phyloP scores from a whole-genome alignment of 2,329 filamentous ascomycete genomes.

The Pseudocercospora fuligena region DNA sequence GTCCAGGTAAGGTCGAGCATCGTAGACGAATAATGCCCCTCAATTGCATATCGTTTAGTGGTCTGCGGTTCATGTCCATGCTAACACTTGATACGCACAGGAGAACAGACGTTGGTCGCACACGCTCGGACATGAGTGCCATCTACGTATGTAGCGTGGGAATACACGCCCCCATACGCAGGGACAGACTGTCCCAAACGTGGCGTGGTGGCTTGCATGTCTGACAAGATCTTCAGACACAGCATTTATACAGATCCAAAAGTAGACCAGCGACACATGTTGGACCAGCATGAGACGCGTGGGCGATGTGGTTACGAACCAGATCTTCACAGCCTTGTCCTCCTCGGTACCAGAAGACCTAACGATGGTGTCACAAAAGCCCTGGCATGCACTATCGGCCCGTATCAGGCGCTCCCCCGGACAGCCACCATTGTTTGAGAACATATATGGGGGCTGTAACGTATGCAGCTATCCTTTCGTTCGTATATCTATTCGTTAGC shows the following conservation, averaged over 20 bases:
- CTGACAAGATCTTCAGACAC: constrained; percentile 7
- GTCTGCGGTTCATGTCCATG: neutral
- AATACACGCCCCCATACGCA: constrained; percentile 2
- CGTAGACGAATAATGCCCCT: neutral
- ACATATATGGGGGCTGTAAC: neutral
- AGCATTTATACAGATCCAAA: neutral
- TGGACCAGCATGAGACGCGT: constrained; percentile 6
- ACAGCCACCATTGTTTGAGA: constrained; percentile 3
- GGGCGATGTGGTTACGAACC: neutral
- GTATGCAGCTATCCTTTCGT: no score
- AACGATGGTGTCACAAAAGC: neutral
- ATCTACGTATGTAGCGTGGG: constrained; percentile 2
- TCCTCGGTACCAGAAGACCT: neutral
- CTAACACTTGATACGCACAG: no score
- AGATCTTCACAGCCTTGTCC: constrained; percentile 8
- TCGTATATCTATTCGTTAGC: no score
- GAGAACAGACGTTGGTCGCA: neutral
- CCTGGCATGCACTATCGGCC: neutral
- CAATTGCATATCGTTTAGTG: neutral
- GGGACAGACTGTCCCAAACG: neutral
- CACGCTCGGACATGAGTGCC: constrained; percentile 4
- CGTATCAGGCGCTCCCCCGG: neutral
- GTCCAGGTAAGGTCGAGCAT: neutral
- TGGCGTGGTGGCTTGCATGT: neutral
- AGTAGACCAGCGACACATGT: neutral